These are phyloP conservation scores for Phytophthora crassamura DNA, from an alignment of 352 stramenopile genomes.

Conservation along the genomic window DNA sequence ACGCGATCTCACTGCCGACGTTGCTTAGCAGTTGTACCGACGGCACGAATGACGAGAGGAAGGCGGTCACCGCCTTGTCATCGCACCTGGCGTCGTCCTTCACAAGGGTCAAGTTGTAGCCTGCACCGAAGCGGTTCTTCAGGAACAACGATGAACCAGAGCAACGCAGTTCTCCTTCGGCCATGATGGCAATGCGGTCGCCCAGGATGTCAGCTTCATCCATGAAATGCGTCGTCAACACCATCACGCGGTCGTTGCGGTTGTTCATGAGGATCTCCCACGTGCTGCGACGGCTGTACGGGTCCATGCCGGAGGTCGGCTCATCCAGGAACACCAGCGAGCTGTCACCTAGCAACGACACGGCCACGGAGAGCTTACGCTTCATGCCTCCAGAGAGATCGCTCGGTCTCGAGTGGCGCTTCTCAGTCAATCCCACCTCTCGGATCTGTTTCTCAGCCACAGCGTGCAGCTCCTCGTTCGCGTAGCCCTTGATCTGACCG, in stretches of 20 bases:
- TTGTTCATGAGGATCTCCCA: conserved; percentile 66
- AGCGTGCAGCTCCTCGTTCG: conserved; percentile 33
- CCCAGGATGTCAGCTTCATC: conserved; percentile 86
- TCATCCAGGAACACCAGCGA: conserved; percentile 88
- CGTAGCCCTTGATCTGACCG: conserved; percentile 56
- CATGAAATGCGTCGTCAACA: conserved; percentile 96
- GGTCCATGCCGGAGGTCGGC: conserved; percentile 95
- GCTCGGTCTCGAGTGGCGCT: conserved; percentile 45
- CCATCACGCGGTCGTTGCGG: conserved; percentile 57
- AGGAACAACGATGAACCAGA: conserved; percentile 77
- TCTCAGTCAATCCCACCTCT: conserved; percentile 67
- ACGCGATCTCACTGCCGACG: conserved; percentile 67
- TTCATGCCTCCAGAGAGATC: conserved; percentile 90
- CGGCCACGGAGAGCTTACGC: conserved; percentile 87
- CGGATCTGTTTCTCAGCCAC: conserved; percentile 46
- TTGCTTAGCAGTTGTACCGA: conserved; percentile 56
- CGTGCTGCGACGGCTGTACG: no score
- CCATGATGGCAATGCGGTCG: conserved; percentile 85
- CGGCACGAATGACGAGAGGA: conserved; percentile 39
- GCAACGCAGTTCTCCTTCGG: conserved; percentile 66
- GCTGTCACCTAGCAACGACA: conserved; percentile 87
- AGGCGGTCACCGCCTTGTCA: conserved; percentile 30
- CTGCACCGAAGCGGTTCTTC: conserved; percentile 68
- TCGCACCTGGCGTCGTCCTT: conserved; percentile 45
- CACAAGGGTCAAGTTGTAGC: conserved; percentile 69